A percentile compares a stretch with the other conserved stretches of the same genome.
phyloP scores from a whole-genome alignment of 2,329 filamentous ascomycete species.

The Cercospora zeae-maydis region DNA sequence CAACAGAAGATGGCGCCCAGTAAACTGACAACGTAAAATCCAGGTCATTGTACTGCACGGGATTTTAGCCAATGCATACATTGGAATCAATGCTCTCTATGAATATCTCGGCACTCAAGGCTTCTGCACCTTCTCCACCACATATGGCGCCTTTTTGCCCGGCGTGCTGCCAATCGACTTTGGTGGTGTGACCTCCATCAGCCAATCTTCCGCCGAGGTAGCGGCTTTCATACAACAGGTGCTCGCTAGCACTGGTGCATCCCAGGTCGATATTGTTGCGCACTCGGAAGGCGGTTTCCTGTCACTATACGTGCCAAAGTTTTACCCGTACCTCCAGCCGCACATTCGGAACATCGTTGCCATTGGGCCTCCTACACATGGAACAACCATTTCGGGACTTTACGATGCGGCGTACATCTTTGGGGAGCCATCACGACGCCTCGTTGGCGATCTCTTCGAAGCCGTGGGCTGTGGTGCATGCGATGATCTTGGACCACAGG shows the following conservation, averaged over 20 bases:
- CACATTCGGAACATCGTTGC: constrained; percentile 8
- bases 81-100: constrained; percentile 1
- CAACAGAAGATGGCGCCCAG: not conserved
- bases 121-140: constrained; percentile 14
- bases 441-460: constrained; percentile 7
- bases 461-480: constrained; percentile 9
- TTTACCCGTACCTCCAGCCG: constrained; percentile 4
- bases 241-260: constrained; percentile 1
- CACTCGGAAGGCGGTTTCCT: constrained; percentile 14
- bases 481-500: constrained; percentile 12
- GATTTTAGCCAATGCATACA: constrained; percentile 1
- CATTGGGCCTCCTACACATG: constrained; percentile 11
- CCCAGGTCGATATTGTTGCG: constrained; percentile 11
- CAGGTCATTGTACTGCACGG: constrained; percentile 10
- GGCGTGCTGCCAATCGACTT: not conserved
- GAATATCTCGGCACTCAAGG: not conserved
- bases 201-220: constrained; percentile 5
- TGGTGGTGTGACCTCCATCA: constrained; percentile 5
- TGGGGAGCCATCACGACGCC: constrained; percentile 5
- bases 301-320: constrained; percentile 14
- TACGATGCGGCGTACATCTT: constrained; percentile 11
- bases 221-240: constrained; percentile 11
- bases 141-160: not conserved
- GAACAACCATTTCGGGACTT: constrained; percentile 3
- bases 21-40: not conserved